These are phyloP conservation scores for Endogone sp. DNA, from an alignment of 192 early-diverging fungal genomes.

Conservation along the genomic window DNA sequence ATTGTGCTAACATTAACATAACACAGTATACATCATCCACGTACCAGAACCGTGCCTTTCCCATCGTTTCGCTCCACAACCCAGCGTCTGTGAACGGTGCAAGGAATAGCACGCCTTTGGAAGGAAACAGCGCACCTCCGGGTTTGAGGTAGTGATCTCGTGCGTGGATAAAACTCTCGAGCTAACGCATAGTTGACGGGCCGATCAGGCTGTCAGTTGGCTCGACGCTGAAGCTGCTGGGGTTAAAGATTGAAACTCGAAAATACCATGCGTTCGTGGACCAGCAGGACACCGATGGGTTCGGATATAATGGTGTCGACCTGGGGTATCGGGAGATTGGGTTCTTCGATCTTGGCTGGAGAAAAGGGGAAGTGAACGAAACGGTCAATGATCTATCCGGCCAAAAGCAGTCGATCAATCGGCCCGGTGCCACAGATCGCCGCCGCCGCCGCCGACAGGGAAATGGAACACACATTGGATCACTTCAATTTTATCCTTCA, in stretches of 20 bases:
- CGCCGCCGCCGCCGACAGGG: neutral
- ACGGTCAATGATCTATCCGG: neutral
- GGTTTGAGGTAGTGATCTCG: constrained; percentile 90
- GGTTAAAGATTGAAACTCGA: neutral
- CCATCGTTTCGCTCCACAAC: constrained; percentile 93
- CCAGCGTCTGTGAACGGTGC: constrained; percentile 76
- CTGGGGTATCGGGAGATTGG: constrained; percentile 59
- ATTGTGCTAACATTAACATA: neutral
- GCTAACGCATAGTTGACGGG: constrained; percentile 26
- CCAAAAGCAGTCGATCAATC: neutral
- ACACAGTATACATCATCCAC: neutral
- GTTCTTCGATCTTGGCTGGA: constrained; percentile 86
- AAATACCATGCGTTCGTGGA: constrained; percentile 94
- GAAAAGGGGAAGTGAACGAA: neutral
- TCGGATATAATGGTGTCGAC: constrained; percentile 97
- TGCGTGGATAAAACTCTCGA: constrained; percentile 83
- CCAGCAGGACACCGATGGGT: constrained; percentile 94
- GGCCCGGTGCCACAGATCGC: neutral
- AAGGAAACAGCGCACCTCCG: constrained; percentile 89
- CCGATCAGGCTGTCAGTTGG: neutral
- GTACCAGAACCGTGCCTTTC: constrained; percentile 78
- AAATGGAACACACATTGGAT: constrained; percentile 52
- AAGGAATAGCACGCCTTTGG: constrained; percentile 83
- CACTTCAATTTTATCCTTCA: constrained; percentile 77
- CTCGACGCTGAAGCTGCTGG: no score